These are phyloP conservation scores for Dryadomyces quercus-mongolicae DNA, from an alignment of 2,329 filamentous ascomycete genomes.

Conservation along the genomic window DNA sequence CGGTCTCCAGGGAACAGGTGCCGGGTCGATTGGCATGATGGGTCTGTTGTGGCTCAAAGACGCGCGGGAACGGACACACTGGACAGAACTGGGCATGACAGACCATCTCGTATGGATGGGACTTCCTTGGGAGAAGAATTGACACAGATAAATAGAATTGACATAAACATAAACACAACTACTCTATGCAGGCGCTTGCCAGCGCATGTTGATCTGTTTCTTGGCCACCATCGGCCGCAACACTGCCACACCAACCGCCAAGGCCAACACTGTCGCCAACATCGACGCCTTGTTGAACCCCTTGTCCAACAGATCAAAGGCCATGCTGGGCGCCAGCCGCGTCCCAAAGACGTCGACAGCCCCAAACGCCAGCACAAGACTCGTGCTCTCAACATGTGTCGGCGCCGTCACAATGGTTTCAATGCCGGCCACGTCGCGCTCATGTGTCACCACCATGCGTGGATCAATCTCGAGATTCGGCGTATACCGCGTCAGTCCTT, in stretches of 20 bases:
- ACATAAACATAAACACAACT: no score
- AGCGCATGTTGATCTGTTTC: slow-evolving; percentile 57
- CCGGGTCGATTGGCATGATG: slow-evolving; percentile 23
- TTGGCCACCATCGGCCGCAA: slow-evolving; percentile 70
- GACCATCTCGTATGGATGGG: slow-evolving; percentile 14
- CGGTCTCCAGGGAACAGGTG: slow-evolving; percentile 14
- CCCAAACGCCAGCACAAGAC: slow-evolving; percentile 77
- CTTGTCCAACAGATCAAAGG: slow-evolving; percentile 87
- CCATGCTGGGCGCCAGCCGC: slow-evolving; percentile 70
- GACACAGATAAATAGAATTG: no score
- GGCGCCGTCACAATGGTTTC: slow-evolving; percentile 61
- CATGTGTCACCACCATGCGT: slow-evolving; percentile 55
- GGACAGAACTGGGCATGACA: slow-evolving; percentile 15
- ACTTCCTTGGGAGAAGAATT: slow-evolving; percentile 5
- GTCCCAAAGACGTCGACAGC: slow-evolving; percentile 73
- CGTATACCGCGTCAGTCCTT: slow-evolving; percentile 66
- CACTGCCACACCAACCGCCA: slow-evolving; percentile 63
- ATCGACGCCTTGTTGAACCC: slow-evolving; percentile 88
- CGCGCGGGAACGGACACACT: slow-evolving; percentile 14
- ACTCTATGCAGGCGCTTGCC: slow-evolving; percentile 30
- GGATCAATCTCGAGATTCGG: slow-evolving; percentile 76
- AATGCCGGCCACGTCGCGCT: slow-evolving; percentile 37
- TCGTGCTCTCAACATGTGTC: slow-evolving; percentile 82
- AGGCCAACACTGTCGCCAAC: slow-evolving; percentile 68
- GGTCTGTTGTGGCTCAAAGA: slow-evolving; percentile 20